Conservation (phyloP, 2,329 filamentous ascomycete species). For the Didymella exigua region DNA sequence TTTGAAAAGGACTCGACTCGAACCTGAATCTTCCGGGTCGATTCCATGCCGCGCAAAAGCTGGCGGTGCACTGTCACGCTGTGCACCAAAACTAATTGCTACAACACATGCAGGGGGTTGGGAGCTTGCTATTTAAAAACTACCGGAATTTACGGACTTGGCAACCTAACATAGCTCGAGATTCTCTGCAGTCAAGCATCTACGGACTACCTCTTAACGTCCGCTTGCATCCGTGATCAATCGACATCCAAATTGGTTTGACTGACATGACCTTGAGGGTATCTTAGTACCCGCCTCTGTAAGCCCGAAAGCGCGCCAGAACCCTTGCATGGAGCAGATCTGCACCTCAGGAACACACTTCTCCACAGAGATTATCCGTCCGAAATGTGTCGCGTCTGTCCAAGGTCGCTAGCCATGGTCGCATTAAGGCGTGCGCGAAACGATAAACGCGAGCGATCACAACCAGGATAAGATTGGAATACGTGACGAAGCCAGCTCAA, state of each 20-base stretch:
- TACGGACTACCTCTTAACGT: neutral
- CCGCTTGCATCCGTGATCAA: neutral
- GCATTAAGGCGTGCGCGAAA: slow-evolving; percentile 10
- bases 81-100: neutral
- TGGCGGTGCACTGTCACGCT: neutral
- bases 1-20: neutral
- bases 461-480: neutral
- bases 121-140: neutral
- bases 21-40: too few relatives aligned
- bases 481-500: neutral
- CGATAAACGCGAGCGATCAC: neutral
- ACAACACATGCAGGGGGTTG: neutral
- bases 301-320: neutral
- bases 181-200: neutral
- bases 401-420: slow-evolving; percentile 7
- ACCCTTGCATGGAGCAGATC: neutral
- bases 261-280: neutral
- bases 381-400: slow-evolving; percentile 1
- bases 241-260: neutral
- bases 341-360: neutral
- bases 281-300: too few relatives aligned
- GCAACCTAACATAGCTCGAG: neutral
- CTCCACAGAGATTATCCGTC: neutral
- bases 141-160: neutral
- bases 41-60: neutral